phyloP scores from a whole-genome alignment of 2,329 filamentous ascomycete genomes.

The Colletotrichum sp. region DNA sequence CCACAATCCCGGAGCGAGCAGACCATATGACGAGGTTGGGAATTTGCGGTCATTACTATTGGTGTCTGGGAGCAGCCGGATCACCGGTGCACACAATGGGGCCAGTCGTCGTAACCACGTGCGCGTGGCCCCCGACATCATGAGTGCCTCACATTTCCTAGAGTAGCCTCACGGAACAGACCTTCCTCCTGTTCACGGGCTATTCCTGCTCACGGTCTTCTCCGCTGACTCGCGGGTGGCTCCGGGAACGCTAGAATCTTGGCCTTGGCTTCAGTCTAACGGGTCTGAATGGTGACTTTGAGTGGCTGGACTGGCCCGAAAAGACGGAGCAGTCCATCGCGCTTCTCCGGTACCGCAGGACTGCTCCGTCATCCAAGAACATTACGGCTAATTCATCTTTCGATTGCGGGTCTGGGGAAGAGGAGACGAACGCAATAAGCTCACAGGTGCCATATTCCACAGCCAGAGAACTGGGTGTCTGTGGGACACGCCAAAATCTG shows the following conservation, averaged over 20 bases:
- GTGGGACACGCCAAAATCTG: neutral
- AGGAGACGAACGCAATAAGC: neutral
- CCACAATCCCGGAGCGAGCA: neutral
- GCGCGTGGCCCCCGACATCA: neutral
- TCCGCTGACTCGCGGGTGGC: neutral
- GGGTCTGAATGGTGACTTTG: neutral
- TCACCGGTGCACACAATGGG: neutral
- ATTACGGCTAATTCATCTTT: neutral
- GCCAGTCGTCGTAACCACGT: neutral
- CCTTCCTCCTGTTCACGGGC: neutral
- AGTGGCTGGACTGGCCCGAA: neutral
- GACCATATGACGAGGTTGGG: neutral
- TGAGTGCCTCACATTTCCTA: neutral
- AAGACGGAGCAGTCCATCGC: neutral
- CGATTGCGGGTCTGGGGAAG: neutral
- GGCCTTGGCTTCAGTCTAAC: neutral
- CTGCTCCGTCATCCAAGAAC: neutral
- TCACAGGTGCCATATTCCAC: neutral
- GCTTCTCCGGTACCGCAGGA: neutral
- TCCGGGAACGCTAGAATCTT: neutral
- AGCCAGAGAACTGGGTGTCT: neutral
- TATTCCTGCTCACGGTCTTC: neutral
- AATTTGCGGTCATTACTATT: neutral
- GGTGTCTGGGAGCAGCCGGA: neutral
- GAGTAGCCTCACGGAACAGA: neutral